Evolutionary conservation across 352 stramenopile species (phyloP), one percentile per base, ranked within the genome.

Genomic region (Globisporangium perplexum): DNA sequence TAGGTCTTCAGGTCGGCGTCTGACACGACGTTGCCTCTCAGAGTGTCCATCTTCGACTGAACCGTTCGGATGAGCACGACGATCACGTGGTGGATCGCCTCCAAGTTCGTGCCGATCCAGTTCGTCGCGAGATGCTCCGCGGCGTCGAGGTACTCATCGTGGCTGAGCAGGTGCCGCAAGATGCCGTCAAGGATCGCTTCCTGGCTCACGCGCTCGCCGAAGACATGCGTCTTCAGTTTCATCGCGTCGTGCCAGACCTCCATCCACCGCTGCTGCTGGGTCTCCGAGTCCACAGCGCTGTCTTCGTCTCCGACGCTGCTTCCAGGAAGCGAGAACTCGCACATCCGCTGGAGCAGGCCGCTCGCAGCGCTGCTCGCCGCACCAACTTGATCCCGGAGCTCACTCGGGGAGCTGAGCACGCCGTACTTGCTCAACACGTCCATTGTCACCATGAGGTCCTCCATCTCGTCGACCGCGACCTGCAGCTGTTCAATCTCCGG

Each of bases 391-490:
- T 56, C 56, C 7, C 60, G 63, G 1, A 80, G 41, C 28, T 66
- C 59, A 15, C 50, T 49, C 10, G 64, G 69, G 7, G 53, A 79
- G n/a, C 56, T 69, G 4, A 72, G 31, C 15, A 87, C 68, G 3
- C 47, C 56, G 38, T 91, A 91, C 31, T 81, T 82, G 17, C 62
- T 71, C 0, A 91, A 57, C 1, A 88, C 66, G 36, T 91, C 80
- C 70, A 88, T 83, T 1, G 74, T 64, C 17, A 91, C 61, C 58
- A 91, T 71, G 5, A 91, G 42, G 53, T 88, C 80, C 57, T 91
- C 80, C 59, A 88, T 68, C 43, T 82, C 77, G 42, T 91, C 80
- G 15, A 88, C 75, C 36, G 77, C 66, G 18, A 88, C 80, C 57
- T 91, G 80, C 17, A 90, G 64, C 44, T 72, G 71, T 14, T 68